Conservation (phyloP, 768 basidiomycete species). For the Lactarius trivialis region DNA sequence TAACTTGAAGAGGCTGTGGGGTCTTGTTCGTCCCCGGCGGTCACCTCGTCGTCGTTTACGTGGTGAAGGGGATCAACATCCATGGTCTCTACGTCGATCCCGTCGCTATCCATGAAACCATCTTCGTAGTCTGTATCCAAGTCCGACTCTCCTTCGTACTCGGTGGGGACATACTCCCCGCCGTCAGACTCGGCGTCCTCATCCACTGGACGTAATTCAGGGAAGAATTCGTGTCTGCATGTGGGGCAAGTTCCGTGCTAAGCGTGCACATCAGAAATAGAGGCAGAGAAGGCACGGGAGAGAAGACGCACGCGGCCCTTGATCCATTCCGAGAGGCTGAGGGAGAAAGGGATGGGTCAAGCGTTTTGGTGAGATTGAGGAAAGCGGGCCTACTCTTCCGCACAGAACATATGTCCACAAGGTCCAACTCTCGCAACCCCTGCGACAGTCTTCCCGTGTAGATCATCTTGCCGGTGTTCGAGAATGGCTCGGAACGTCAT, state of each 20-base stretch:
- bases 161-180: slow-evolving; percentile 56
- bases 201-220: slow-evolving; percentile 43
- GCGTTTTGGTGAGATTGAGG: not conserved
- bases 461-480: slow-evolving; percentile 20
- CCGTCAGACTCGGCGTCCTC: slow-evolving; percentile 63
- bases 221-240: slow-evolving; percentile 54
- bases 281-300: not conserved
- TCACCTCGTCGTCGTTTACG: slow-evolving; percentile 27
- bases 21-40: slow-evolving; percentile 38
- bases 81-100: slow-evolving; percentile 24
- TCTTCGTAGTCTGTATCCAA: slow-evolving; percentile 28
- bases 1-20: not conserved
- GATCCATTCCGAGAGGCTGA: slow-evolving; percentile 64
- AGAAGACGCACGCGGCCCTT: slow-evolving; percentile 40
- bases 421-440: slow-evolving; percentile 52
- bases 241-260: slow-evolving; percentile 70
- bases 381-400: slow-evolving; percentile 45
- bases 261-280: slow-evolving; percentile 8
- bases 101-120: slow-evolving; percentile 24
- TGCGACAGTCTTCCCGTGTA: slow-evolving; percentile 21
- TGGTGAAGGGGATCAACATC: slow-evolving; percentile 21
- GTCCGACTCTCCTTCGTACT: slow-evolving; percentile 39
- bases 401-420: slow-evolving; percentile 66
- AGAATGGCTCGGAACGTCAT: slow-evolving; percentile 44
- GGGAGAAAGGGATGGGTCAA: not conserved